Base-by-base conservation (phyloP, 1,284 basidiomycete genomes). In the Apiotrichum veenhuisii region DNA sequence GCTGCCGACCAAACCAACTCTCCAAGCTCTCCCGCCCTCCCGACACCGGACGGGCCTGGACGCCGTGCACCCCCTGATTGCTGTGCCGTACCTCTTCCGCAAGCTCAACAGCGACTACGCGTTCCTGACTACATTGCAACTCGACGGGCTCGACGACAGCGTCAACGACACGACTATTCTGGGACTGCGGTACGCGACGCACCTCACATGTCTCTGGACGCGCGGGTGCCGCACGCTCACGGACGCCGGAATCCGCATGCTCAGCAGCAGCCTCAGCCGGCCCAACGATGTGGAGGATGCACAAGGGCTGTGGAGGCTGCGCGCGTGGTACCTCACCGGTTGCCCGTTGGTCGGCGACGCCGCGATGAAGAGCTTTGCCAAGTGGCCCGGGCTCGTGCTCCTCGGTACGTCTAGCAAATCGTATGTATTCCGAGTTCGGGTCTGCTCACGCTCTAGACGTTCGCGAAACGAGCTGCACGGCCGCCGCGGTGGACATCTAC, bases 191-290 rank as follows among this genome's bases (percentile, higher is more conserved):
- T 68, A 57, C 33, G 69, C 67, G 46, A 67, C 67, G 3, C 64
- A 71, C 36, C 62, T 75, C 15, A 68, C 68, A 1, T 63, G 54
- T 17, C 59, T 75, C 12, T 69, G 67, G 65, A 74, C 65, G 60
- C 62, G 57, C 12, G 62, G 59, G 1, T 68, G 66, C 38, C 52
- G 37, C 11, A 5, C 4, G 2, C 50, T 75, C 20, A 66, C 67
- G 2, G 72, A 75, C 54, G 55, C 49, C 26, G 69, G 69, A 0
- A 58, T 75, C 2, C 57, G 64, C 12, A 57, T 72, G 14, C 58
- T 75, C 7, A 59, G 67, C 0, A 52, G 55, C 15, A 46, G 66
- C 10, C 58, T 75, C 20, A 33, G n/a, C 17, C 52, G 51, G 1
- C 55, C 55, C 2, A 43, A 22, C 18, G 51, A 47, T 25, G 36